phyloP scores from a whole-genome alignment of 345 rosid genomes.

The Salix exigua region DNA sequence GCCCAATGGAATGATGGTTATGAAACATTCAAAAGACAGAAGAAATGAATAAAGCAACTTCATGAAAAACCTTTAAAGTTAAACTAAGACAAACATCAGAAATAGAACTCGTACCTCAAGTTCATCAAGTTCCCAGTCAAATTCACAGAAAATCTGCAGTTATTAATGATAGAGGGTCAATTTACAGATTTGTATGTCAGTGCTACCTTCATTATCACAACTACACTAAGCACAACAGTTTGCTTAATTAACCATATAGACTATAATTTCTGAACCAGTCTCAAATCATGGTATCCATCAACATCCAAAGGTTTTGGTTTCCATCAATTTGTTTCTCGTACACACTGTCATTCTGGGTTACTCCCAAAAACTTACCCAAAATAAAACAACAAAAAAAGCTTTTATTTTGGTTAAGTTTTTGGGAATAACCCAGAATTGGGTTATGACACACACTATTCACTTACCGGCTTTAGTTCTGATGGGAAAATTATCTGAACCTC shows the following conservation, averaged over 20 bases:
- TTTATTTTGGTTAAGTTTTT: too few species aligned
- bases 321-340: not conserved
- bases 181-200: not conserved
- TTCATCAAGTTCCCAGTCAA: conserved; percentile 92
- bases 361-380: too few species aligned
- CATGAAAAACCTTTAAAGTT: not conserved
- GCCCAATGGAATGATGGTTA: not conserved
- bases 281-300: not conserved
- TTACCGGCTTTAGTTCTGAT: conserved; percentile 75
- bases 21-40: not conserved
- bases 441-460: conserved; percentile 11
- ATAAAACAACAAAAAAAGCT: too few species aligned
- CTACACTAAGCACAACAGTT: not conserved
- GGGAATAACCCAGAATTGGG: too few species aligned
- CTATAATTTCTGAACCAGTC: not conserved
- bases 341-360: not conserved
- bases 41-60: not conserved
- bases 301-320: conserved; percentile 15
- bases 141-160: conserved; percentile 86
- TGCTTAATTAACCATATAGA: not conserved
- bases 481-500: conserved; percentile 82
- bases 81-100: not conserved
- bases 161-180: conserved; percentile 19
- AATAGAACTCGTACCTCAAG: conserved; percentile 55
- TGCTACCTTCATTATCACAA: not conserved